phyloP scores from a whole-genome alignment of 192 early-diverging fungal genomes.

The Podila clonocystis region DNA sequence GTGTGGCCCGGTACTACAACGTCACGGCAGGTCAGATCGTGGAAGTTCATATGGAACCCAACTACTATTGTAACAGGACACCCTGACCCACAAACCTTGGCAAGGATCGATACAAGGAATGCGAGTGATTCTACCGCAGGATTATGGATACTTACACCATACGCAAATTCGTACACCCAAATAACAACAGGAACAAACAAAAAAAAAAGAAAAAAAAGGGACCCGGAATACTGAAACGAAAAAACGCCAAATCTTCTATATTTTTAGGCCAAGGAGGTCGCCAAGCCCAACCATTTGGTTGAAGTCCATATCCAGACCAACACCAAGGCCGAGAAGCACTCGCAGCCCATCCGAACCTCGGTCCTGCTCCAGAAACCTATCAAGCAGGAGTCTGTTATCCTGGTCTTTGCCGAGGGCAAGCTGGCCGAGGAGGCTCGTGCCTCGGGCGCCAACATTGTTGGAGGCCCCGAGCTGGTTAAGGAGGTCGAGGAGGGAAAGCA shows the following conservation, averaged over 20 bases:
- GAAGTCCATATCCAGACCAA: constrained; percentile 75
- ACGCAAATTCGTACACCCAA: no score
- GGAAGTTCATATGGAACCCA: no score
- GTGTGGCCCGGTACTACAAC: no score
- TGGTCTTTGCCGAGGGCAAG: constrained; percentile 91
- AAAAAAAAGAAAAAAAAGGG: no score
- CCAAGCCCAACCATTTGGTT: constrained; percentile 67
- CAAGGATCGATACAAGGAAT: no score
- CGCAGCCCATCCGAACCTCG: constrained; percentile 84
- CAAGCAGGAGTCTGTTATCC: constrained; percentile 65
- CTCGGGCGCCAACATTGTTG: constrained; percentile 87
- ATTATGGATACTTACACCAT: no score
- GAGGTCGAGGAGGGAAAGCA: constrained; percentile 58
- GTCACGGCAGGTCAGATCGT: no score
- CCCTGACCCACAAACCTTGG: no score
- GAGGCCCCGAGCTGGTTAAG: constrained; percentile 87
- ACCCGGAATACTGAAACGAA: no score
- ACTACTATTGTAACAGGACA: no score
- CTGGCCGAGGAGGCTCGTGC: constrained; percentile 82
- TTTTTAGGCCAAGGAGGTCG: constrained; percentile 70
- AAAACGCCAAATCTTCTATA: neutral
- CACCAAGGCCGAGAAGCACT: constrained; percentile 77
- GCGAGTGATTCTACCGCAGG: no score
- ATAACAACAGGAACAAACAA: no score
- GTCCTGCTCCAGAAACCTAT: constrained; percentile 76